Conservation (phyloP, 441 rosid genomes). For the Dalechampia spathulata region DNA sequence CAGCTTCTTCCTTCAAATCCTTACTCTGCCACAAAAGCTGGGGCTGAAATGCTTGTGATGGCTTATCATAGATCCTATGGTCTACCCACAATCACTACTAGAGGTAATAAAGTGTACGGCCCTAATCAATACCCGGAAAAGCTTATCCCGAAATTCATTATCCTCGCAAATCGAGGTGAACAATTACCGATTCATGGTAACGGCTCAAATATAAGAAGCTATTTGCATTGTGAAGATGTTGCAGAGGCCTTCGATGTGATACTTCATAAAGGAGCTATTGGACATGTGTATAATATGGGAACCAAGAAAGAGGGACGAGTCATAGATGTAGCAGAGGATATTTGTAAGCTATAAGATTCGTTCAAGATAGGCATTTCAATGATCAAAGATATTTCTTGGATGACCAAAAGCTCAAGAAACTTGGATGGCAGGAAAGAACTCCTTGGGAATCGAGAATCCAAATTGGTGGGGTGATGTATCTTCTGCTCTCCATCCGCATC, state of each 20-base stretch:
- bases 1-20: constrained; percentile 58
- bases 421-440: constrained; percentile 54
- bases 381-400: constrained; percentile 60
- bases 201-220: constrained; percentile 62
- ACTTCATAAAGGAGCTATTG: constrained; percentile 50
- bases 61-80: constrained; percentile 55
- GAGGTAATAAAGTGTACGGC: constrained; percentile 61
- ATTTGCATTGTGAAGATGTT: constrained; percentile 50
- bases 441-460: constrained; percentile 43
- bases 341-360: constrained; percentile 40
- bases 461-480: constrained; percentile 64
- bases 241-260: constrained; percentile 66
- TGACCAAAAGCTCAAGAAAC: constrained; percentile 52
- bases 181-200: constrained; percentile 55
- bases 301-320: constrained; percentile 52
- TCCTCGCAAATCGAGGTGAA: constrained; percentile 47
- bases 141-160: constrained; percentile 51
- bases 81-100: constrained; percentile 43
- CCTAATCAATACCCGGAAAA: constrained; percentile 61
- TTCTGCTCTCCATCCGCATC: constrained; percentile 52
- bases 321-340: constrained; percentile 47
- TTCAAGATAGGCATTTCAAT: constrained; percentile 56
- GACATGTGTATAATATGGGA: constrained; percentile 55
- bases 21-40: constrained; percentile 59
- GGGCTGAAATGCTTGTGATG: constrained; percentile 65